These are phyloP conservation scores for Dictyostelium capitatum DNA, from an alignment of 78 protist species.

Conservation along the genomic window DNA sequence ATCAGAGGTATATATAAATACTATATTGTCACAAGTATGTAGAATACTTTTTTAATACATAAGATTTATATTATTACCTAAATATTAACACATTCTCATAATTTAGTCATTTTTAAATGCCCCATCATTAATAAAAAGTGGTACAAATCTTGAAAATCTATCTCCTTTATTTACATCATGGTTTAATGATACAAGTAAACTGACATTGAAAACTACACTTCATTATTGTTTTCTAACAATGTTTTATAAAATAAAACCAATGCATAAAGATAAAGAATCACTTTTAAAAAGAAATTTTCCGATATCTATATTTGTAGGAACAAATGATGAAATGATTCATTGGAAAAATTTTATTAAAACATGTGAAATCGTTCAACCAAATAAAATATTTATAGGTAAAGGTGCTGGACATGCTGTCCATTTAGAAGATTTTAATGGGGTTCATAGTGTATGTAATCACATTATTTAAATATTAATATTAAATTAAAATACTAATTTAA, in stretches of 20 bases:
- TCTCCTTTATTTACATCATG: not conserved
- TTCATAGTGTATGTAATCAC: too few relatives aligned
- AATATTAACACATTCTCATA: too few relatives aligned
- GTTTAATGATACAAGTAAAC: not conserved
- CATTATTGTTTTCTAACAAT: not conserved
- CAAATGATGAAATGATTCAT: not conserved
- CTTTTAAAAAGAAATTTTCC: not conserved
- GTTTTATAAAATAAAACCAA: not conserved
- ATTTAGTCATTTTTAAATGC: not conserved
- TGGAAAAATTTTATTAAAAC: not conserved
- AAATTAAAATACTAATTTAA: too few relatives aligned
- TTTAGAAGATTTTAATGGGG: not conserved
- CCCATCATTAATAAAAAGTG: not conserved
- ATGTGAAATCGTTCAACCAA: not conserved
- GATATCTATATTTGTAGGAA: not conserved
- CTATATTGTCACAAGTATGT: not conserved
- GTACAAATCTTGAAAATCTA: not conserved
- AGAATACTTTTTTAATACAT: too few relatives aligned
- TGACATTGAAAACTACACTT: not conserved
- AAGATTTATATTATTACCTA: too few relatives aligned
- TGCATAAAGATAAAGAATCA: not conserved
- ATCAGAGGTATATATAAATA: not conserved
- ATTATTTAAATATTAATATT: too few relatives aligned
- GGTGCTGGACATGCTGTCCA: not conserved
- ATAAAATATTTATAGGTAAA: not conserved